Evolutionary conservation across 2,329 filamentous ascomycete species (phyloP).

Genomic region (Penicillium crustosum): DNA sequence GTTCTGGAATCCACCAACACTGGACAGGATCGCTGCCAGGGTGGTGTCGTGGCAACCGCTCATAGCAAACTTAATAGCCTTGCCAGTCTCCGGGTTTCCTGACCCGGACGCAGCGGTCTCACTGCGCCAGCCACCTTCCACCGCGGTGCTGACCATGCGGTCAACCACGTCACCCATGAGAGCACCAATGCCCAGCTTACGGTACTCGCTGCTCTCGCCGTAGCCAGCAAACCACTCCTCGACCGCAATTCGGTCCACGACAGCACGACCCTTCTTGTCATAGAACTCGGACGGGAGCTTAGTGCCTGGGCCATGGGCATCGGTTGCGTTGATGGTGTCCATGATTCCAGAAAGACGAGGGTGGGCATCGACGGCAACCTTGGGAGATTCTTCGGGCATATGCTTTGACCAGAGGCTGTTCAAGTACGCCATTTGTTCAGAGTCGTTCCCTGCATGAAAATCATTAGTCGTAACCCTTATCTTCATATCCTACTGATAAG

Average conservation of each 20-base stretch:
- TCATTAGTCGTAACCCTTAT: conserved; percentile 2
- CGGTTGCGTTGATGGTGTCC: conserved; percentile 88
- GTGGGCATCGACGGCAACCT: conserved; percentile 77
- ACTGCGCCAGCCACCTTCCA: conserved; percentile 56
- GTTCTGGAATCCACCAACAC: conserved; percentile 73
- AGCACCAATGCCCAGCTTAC: conserved; percentile 81
- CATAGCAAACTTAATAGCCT: conserved; percentile 68
- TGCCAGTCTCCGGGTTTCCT: conserved; percentile 38
- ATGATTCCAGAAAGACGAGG: conserved; percentile 86
- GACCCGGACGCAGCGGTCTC: conserved; percentile 54
- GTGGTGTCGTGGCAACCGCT: conserved; percentile 94
- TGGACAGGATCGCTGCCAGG: conserved; percentile 73
- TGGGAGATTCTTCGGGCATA: conserved; percentile 71
- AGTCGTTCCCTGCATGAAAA: conserved; percentile 57
- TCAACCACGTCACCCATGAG: conserved; percentile 80
- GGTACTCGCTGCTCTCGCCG: conserved; percentile 79
- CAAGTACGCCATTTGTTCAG: conserved; percentile 79
- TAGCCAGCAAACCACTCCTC: conserved; percentile 96
- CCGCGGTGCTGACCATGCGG: conserved; percentile 66
- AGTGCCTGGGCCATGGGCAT: conserved; percentile 78
- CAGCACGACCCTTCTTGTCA: conserved; percentile 66
- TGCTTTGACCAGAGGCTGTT: conserved; percentile 75
- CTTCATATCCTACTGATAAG: background rate
- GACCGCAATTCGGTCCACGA: conserved; percentile 70
- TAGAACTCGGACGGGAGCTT: conserved; percentile 84